Evolutionary conservation across 306 rosid species (phyloP), one percentile per base, ranked within the genome.

Genomic region (Canavalia ensiformis): DNA sequence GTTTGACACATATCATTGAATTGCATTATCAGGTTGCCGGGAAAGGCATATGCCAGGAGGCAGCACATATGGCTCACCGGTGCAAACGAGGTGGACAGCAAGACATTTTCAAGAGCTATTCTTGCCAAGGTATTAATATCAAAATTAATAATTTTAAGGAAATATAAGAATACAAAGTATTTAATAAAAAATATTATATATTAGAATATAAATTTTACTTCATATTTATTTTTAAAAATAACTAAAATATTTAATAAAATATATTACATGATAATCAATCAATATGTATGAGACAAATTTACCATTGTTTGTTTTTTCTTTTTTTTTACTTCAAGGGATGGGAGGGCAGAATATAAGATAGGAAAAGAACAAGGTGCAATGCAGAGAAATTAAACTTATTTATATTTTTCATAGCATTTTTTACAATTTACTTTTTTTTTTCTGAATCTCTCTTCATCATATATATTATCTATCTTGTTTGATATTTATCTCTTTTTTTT

Each of bases 61-160:
- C 91, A 92, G 49, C 99, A 93, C 66, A 83, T 95, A 29, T 95
- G 99, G 99, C 94, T 95, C 28, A 83, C 94, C 0, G 94, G 97
- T 25, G 97, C 97, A 47, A 90, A 94, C 79, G 94, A 96, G 70
- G 94, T 90, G 50, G 97, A 92, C 78, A 93, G 92, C 85, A 92
- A 93, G 87, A 90, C 83, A 51, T 96, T 96, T 84, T 89, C 94
- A 8, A 89, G 98, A 76, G 98, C 98, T 69, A 93, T 96, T 86
- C 90, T 93, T 75, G 99, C 99, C 55, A 96, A 96, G 99, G 97
- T 92, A 57, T 44, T 29, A 52, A 31, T 65, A 25, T 63, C 34
- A 65, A 7, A 3, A 5, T 62, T 33, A 0, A 31, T 54, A 18
- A n/a, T 69, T 68, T 7, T 31, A 29, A 65, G 10, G 5, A 10